phyloP scores from a whole-genome alignment of 768 basidiomycete species.

The Boletus sp. region DNA sequence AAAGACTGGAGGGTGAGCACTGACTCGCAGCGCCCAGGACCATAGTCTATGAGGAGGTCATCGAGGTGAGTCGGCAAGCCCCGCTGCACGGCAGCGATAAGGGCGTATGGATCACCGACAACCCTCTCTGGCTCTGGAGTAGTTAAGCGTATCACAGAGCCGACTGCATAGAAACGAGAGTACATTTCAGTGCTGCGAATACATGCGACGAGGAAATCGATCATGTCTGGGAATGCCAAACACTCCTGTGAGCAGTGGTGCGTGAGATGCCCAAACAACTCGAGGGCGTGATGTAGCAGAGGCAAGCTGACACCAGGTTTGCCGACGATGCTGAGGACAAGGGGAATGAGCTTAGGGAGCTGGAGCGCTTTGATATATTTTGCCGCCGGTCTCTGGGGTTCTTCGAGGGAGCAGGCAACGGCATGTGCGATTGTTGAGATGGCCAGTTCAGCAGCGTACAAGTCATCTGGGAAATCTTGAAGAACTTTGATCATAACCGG shows the following conservation, averaged over 20 bases:
- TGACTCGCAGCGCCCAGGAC: constrained; percentile 45
- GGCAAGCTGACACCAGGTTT: constrained; percentile 41
- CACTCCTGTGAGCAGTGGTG: constrained; percentile 43
- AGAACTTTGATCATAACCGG: constrained; percentile 44
- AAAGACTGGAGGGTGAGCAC: constrained; percentile 39
- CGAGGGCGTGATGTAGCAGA: constrained; percentile 50
- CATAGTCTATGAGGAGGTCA: constrained; percentile 49
- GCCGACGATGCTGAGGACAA: constrained; percentile 41
- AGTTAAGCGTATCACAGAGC: constrained; percentile 50
- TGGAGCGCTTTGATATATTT: constrained; percentile 39
- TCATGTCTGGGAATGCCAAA: constrained; percentile 41
- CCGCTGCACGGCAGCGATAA: constrained; percentile 43
- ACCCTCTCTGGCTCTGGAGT: constrained; percentile 42
- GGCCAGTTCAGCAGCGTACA: constrained; percentile 44
- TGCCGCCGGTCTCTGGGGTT: constrained; percentile 33
- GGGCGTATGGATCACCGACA: constrained; percentile 43
- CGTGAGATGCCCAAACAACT: constrained; percentile 43
- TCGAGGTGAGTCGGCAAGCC: constrained; percentile 47
- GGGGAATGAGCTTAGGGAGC: constrained; percentile 41
- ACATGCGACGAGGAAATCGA: constrained; percentile 51
- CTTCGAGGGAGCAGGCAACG: constrained; percentile 40
- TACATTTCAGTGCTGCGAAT: constrained; percentile 54
- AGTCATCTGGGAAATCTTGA: constrained; percentile 48
- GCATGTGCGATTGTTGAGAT: constrained; percentile 53
- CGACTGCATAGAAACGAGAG: constrained; percentile 48